Evolutionary conservation across 495 filamentous ascomycete species (phyloP).

Genomic region (Neurospora africana): DNA sequence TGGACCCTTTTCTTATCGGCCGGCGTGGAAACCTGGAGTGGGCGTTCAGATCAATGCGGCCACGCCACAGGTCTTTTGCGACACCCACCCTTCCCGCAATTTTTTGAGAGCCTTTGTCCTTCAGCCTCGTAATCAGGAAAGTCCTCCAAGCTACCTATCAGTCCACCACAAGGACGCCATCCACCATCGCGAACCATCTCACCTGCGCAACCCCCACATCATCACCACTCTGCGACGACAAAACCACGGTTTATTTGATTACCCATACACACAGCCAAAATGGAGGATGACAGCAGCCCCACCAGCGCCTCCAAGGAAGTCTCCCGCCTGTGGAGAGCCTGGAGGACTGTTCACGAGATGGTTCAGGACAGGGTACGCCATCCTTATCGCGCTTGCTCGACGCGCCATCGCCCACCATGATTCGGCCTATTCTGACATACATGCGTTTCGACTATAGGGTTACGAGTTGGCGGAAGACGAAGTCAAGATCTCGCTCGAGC

Average conservation of each 20-base stretch:
- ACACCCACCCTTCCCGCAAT: conserved; percentile 5
- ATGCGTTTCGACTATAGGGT: conserved; percentile 42
- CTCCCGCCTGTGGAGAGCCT: conserved; percentile 75
- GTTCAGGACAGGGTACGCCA: conserved; percentile 61
- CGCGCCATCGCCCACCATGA: background rate
- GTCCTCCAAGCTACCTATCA: conserved; percentile 1
- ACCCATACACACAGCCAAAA: conserved; percentile 11
- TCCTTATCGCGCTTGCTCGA: background rate
- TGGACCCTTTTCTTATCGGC: background rate
- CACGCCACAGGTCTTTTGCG: background rate
- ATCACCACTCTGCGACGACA: conserved; percentile 4
- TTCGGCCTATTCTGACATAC: background rate
- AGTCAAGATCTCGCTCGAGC: conserved; percentile 65
- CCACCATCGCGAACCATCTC: background rate
- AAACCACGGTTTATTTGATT: background rate
- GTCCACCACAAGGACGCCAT: conserved; percentile 1
- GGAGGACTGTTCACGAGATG: conserved; percentile 83
- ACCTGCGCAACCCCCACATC: background rate
- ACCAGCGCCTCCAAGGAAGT: conserved; percentile 47
- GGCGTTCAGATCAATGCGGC: background rate
- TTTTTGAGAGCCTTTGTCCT: conserved; percentile 12
- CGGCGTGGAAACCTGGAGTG: background rate
- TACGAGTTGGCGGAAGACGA: conserved; percentile 89
- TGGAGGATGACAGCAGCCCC: conserved; percentile 44
- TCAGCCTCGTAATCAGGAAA: conserved; percentile 10